Conservation (phyloP, 1,139 yeast genomes). For the Blastobotrys arbuscula region DNA sequence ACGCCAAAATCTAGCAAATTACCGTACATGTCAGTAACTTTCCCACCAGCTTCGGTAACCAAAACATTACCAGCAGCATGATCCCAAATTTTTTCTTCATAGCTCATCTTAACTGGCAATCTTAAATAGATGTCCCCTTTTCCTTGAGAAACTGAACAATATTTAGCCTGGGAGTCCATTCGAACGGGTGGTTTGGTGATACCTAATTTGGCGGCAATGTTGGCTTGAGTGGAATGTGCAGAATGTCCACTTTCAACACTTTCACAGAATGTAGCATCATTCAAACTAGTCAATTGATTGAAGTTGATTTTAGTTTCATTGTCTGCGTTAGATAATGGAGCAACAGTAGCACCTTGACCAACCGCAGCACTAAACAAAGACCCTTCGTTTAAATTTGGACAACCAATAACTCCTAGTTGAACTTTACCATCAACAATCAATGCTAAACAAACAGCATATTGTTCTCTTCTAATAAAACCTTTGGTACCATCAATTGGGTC, state of each 20-base stretch:
- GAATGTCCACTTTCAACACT: constrained; percentile 98
- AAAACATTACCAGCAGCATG: constrained; percentile 94
- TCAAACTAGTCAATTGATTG: constrained; percentile 31
- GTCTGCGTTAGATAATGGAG: constrained; percentile 23
- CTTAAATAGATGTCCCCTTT: constrained; percentile 89
- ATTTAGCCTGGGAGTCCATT: constrained; percentile 93
- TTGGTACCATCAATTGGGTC: constrained; percentile 99
- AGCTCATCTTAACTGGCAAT: constrained; percentile 67
- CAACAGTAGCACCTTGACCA: constrained; percentile 60
- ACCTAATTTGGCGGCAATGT: constrained; percentile 60
- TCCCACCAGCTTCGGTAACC: constrained; percentile 86
- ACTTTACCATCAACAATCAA: constrained; percentile 80
- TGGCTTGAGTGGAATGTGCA: constrained; percentile 79
- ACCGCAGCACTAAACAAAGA: constrained; percentile 73
- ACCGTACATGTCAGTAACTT: constrained; percentile 79
- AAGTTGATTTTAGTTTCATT: constrained; percentile 29
- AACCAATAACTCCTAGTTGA: constrained; percentile 87
- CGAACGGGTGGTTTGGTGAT: constrained; percentile 49
- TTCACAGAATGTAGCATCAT: constrained; percentile 69
- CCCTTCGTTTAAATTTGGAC: constrained; percentile 73
- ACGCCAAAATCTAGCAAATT: constrained; percentile 70
- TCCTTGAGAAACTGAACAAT: constrained; percentile 85
- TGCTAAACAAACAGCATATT: constrained; percentile 93
- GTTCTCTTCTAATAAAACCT: constrained; percentile 93
- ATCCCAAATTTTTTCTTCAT: constrained; percentile 96